These are phyloP conservation scores for Acacia concinna DNA, from an alignment of 331 rosid genomes.

Conservation along the genomic window DNA sequence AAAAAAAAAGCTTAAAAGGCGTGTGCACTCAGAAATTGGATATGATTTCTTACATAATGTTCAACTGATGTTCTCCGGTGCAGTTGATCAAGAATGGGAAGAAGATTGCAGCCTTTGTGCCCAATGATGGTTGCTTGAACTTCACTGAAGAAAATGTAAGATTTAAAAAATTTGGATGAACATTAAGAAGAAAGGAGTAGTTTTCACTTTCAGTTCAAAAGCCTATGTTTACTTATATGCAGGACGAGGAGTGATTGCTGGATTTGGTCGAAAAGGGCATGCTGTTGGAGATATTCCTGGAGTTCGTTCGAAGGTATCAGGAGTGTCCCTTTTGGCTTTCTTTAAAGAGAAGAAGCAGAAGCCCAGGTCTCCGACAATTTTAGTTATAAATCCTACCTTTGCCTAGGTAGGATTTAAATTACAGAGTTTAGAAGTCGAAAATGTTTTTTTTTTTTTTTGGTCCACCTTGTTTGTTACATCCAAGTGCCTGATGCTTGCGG, in stretches of 20 bases:
- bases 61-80: conserved; percentile 50
- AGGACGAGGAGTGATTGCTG: conserved; percentile 78
- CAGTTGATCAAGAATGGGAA: conserved; percentile 70
- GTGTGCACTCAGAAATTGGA: background rate
- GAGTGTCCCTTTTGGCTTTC: conserved; percentile 72
- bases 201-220: background rate
- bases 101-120: conserved; percentile 77
- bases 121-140: conserved; percentile 76
- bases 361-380: conserved; percentile 57
- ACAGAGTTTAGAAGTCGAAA: conserved; percentile 11
- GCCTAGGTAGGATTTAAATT: background rate
- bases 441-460: conserved; percentile 1
- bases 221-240: conserved; percentile 2
- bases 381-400: background rate
- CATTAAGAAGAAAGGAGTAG: background rate
- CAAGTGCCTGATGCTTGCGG: background rate
- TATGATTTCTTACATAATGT: conserved; percentile 1
- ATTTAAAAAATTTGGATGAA: conserved; percentile 5
- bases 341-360: conserved; percentile 77
- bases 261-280: conserved; percentile 83
- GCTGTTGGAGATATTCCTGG: conserved; percentile 87
- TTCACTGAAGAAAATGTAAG: conserved; percentile 65
- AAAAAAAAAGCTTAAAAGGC: background rate
- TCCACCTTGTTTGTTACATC: background rate
- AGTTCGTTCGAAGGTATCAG: conserved; percentile 75